phyloP scores from a whole-genome alignment of 1,284 basidiomycete genomes.

The Naganishia sp. region DNA sequence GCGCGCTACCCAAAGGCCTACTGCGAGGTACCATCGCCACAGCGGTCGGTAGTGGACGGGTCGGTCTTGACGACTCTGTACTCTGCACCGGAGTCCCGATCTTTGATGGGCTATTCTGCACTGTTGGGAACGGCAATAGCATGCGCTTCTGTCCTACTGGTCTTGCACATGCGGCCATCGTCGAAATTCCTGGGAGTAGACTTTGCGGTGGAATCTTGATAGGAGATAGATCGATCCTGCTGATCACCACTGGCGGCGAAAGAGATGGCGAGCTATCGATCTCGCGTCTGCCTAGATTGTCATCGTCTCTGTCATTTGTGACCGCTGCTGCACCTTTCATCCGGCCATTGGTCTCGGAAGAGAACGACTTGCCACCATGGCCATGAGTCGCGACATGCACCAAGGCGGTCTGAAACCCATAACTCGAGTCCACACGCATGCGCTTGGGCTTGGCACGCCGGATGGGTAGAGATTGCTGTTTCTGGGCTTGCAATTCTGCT shows the following conservation, averaged over 20 bases:
- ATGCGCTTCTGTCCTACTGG: background rate
- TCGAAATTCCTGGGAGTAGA: background rate
- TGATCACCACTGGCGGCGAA: constrained; percentile 7
- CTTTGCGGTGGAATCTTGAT: background rate
- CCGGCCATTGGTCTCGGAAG: background rate
- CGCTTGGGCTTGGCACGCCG: background rate
- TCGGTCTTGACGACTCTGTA: background rate
- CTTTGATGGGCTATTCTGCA: background rate
- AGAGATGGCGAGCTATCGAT: background rate
- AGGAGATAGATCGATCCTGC: background rate
- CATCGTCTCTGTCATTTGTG: no score
- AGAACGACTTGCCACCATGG: no score
- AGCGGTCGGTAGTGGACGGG: background rate
- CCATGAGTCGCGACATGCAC: background rate
- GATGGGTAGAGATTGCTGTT: background rate
- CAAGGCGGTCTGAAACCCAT: background rate
- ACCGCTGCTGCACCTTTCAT: background rate
- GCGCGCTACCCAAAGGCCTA: no score
- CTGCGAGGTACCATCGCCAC: no score
- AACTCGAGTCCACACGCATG: background rate
- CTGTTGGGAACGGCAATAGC: constrained; percentile 8
- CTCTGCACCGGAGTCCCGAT: background rate
- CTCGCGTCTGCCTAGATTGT: no score
- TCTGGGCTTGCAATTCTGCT: background rate
- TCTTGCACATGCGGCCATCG: background rate